phyloP scores from a whole-genome alignment of 169 alveolate genomes.

The Plasmodium gonderi region DNA sequence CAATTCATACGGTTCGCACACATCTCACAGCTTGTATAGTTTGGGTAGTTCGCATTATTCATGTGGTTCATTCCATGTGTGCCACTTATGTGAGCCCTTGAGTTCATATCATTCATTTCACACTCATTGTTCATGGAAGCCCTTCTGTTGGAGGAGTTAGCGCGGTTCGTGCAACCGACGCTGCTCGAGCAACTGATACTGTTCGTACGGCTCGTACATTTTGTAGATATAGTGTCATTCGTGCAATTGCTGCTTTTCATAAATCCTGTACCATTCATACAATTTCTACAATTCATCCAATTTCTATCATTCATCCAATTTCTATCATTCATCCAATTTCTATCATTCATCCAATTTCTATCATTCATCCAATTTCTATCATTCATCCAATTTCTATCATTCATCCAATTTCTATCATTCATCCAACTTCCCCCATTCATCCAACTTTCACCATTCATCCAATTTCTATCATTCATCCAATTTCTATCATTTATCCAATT shows the following conservation, averaged over 20 bases:
- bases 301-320: background rate
- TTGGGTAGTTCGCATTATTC: background rate
- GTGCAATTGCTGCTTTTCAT: no score
- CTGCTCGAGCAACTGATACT: background rate
- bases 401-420: no score
- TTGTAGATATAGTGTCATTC: no score
- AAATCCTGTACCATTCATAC: background rate
- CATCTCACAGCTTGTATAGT: no score
- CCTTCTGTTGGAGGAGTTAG: background rate
- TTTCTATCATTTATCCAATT: no score
- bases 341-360: background rate
- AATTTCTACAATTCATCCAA: background rate
- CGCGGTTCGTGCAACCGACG: background rate
- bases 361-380: no score
- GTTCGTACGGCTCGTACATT: background rate
- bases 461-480: no score
- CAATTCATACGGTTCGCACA: no score
- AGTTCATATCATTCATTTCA: background rate
- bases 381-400: no score
- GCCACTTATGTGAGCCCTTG: background rate
- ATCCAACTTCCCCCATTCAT: no score
- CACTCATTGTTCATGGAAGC: background rate
- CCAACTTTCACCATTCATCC: no score
- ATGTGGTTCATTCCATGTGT: background rate
- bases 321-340: background rate